Conservation (phyloP, 2,329 filamentous ascomycete genomes). For the Fusarium solani-melongenae region DNA sequence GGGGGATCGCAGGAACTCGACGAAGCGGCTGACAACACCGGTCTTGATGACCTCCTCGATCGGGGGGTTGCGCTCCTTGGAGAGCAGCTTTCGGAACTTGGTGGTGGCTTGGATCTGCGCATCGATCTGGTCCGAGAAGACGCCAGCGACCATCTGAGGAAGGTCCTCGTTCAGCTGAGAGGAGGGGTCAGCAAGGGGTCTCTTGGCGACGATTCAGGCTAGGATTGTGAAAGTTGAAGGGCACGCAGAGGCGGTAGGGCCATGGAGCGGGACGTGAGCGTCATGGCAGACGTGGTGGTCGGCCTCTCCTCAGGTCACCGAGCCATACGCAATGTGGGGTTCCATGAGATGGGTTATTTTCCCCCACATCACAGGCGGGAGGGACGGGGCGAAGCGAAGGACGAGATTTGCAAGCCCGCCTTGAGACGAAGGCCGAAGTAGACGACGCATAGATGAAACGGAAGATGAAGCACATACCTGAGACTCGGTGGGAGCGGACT, state of each 20-base stretch:
- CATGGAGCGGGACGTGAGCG: constrained; percentile 19
- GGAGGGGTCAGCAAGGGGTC: constrained; percentile 30
- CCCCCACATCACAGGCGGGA: constrained; percentile 48
- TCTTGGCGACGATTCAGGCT: constrained; percentile 3
- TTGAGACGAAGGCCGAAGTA: not conserved
- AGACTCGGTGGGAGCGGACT: constrained; percentile 91
- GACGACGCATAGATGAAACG: constrained; percentile 13
- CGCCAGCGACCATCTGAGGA: constrained; percentile 96
- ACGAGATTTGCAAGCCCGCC: constrained; percentile 16
- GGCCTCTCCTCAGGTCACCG: constrained; percentile 27
- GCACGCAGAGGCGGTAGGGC: constrained; percentile 2
- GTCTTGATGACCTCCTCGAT: constrained; percentile 99
- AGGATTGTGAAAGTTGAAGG: constrained; percentile 7
- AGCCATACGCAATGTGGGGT: constrained; percentile 47
- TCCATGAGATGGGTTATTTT: constrained; percentile 41
- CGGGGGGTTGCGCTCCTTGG: constrained; percentile 98
- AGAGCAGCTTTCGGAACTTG: constrained; percentile 97
- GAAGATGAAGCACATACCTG: constrained; percentile 72
- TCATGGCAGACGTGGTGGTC: constrained; percentile 2
- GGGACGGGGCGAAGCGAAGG: constrained; percentile 28
- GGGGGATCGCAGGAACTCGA: constrained; percentile 97
- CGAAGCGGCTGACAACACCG: constrained; percentile 95
- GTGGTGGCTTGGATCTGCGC: constrained; percentile 97
- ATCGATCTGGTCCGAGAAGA: constrained; percentile 99
- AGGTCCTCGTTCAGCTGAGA: constrained; percentile 94